Base-by-base conservation (phyloP, 305 asterid genomes). In the Plantago coronopus region DNA sequence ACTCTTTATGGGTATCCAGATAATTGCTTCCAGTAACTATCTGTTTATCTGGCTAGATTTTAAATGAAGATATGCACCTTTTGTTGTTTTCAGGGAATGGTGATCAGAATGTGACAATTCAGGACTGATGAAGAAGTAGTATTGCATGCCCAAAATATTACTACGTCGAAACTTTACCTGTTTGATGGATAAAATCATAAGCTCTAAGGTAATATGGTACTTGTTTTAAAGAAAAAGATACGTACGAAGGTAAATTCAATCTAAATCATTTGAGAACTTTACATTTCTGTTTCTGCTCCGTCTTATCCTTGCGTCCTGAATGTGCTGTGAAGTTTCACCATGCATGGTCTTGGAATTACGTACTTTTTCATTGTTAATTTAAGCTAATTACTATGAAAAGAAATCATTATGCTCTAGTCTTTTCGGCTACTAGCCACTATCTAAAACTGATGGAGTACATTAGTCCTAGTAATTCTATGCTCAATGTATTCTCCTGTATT, bases 341-440 rank as follows among this genome's bases (percentile, higher is more conserved):
- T 20, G 55, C 22, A 25, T 49, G 55, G 55, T 19, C 29, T 21
- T 49, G 27, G 7, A 48, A 14, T 27, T 21, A 13, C 21, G 18
- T 5, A 11, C 12, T 38, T 34, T 49, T 49, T 21, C 34, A 50
- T 50, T 12, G 15, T 17, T 0, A 20, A 8, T 21, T 17, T 49
- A 10, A 11, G 17, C n/a, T 20, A 49, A 50, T 50, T 9, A 8
- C 27, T 54, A 25, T 27, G 48, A 21, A 6, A 56, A 56, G 29
- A 5, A 8, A 38, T 23, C 54, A 69, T 49, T 47, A 48, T 62
- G 48, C 55, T 45, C 63, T 22, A 20, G 45, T 37, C 43, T 50
- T 59, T 59, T 53, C 17, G 46, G 54, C 23, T 42, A 37, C 17
- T 18, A 37, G 61, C 48, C 59, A 27, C 59, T 54, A 54, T 27